These are phyloP conservation scores for Cyclospora cayetanensis DNA, from an alignment of 169 alveolate species.

Conservation along the genomic window DNA sequence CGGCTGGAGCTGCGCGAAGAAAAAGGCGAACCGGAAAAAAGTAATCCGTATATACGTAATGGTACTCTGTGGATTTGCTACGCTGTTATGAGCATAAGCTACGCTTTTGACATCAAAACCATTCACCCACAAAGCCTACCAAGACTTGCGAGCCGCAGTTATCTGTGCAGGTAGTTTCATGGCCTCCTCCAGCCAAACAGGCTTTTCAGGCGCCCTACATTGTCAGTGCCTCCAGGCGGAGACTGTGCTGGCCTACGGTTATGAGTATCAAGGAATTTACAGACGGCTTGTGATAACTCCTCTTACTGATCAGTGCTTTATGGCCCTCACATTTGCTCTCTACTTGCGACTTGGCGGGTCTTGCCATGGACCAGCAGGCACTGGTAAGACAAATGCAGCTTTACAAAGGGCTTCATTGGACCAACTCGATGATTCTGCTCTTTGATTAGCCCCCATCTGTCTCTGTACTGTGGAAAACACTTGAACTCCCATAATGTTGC, in stretches of 20 bases:
- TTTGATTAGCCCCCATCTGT: no score
- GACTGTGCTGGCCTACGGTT: constrained; percentile 94
- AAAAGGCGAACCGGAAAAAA: constrained; percentile 57
- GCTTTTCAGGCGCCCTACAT: constrained; percentile 75
- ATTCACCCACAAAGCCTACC: no score
- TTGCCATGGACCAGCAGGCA: constrained; percentile 98
- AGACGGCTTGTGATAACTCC: constrained; percentile 97
- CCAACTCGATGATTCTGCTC: no score
- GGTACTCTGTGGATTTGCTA: no score
- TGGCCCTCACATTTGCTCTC: constrained; percentile 94
- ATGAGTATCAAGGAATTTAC: constrained; percentile 97
- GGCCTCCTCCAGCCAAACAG: constrained; percentile 25
- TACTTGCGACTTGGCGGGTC: constrained; percentile 97
- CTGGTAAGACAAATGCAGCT: constrained; percentile 85
- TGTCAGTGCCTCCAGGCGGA: constrained; percentile 93
- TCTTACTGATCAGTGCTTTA: constrained; percentile 97
- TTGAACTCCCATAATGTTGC: no score
- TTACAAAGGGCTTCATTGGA: no score
- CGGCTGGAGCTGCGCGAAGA: constrained; percentile 88
- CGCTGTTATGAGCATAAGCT: no score
- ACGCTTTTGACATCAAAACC: no score
- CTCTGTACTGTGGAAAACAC: background rate
- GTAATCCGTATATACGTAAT: no score
- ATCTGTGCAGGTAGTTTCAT: background rate
- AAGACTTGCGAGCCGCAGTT: no score